Evolutionary conservation across 225 moss, liverwort and hornwort genomes (phyloP).

Genomic region (Anthoceros angustus): DNA sequence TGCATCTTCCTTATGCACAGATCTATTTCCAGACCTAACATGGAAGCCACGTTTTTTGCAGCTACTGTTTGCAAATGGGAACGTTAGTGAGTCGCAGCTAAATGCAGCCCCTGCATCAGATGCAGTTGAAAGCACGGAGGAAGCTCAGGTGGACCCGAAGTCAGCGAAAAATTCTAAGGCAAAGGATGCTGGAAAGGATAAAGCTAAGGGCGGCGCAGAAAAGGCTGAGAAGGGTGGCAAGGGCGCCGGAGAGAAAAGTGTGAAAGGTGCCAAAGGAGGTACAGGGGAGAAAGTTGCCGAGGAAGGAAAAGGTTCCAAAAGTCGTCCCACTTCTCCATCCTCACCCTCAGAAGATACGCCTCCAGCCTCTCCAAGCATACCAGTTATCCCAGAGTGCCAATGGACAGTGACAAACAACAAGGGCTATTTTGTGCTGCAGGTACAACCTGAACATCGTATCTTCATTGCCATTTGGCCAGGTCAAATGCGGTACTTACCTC

Average conservation of each 20-base stretch:
- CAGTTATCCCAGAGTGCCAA: background rate
- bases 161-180: background rate
- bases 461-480: background rate
- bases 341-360: background rate
- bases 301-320: background rate
- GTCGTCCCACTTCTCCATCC: background rate
- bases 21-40: background rate
- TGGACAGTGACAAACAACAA: constrained; percentile 2
- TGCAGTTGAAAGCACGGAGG: constrained; percentile 5
- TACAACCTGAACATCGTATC: background rate
- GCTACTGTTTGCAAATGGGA: constrained; percentile 59
- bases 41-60: constrained; percentile 8
- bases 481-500: background rate
- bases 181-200: background rate
- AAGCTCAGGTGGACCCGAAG: background rate
- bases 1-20: background rate
- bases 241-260: background rate
- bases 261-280: background rate
- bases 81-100: constrained; percentile 39
- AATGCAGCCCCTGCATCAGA: background rate
- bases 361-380: background rate
- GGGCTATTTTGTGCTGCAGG: background rate
- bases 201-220: constrained; percentile 6
- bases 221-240: constrained; percentile 8
- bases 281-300: too few relatives aligned